A percentile compares a stretch with the other conserved stretches of the same genome.
phyloP scores from a whole-genome alignment of 805 yeast genomes.

The Candida berthetii region DNA sequence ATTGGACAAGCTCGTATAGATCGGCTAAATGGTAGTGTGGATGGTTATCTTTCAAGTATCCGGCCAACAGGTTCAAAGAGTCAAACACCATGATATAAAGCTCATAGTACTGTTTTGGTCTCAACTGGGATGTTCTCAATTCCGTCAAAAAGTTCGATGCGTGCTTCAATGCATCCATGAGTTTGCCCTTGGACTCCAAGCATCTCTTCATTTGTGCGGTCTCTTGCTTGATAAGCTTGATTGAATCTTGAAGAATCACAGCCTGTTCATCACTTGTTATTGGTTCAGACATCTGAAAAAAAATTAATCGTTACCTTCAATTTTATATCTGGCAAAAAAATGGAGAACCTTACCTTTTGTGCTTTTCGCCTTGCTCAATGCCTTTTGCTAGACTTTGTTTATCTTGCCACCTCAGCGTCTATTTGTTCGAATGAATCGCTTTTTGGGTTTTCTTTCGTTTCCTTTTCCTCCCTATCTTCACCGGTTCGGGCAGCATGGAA shows the following conservation, averaged over 20 bases:
- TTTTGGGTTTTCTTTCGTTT: too few relatives aligned
- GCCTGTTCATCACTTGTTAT: constrained; percentile 19
- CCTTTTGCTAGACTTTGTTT: too few relatives aligned
- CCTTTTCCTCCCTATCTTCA: too few relatives aligned
- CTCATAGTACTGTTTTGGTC: constrained; percentile 93
- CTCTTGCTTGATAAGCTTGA: constrained; percentile 57
- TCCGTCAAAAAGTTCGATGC: constrained; percentile 80
- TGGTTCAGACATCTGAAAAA: neutral
- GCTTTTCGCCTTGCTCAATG: too few relatives aligned
- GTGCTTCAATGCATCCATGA: constrained; percentile 86
- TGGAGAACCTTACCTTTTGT: too few relatives aligned
- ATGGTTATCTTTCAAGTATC: constrained; percentile 61
- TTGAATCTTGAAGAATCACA: constrained; percentile 35
- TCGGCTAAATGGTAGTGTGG: constrained; percentile 75
- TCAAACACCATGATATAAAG: constrained; percentile 81
- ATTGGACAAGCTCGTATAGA: constrained; percentile 89
- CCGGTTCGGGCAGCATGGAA: too few relatives aligned
- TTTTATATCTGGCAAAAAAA: too few relatives aligned
- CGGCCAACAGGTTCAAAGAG: constrained; percentile 63
- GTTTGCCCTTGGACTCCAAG: constrained; percentile 57
- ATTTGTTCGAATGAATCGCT: too few relatives aligned
- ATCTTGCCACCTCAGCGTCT: too few relatives aligned
- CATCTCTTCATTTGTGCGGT: constrained; percentile 71
- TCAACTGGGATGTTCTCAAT: constrained; percentile 63
- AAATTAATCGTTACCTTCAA: too few relatives aligned